Evolutionary conservation across 2,329 filamentous ascomycete species (phyloP).

Genomic region (Diaporthe australafricana): DNA sequence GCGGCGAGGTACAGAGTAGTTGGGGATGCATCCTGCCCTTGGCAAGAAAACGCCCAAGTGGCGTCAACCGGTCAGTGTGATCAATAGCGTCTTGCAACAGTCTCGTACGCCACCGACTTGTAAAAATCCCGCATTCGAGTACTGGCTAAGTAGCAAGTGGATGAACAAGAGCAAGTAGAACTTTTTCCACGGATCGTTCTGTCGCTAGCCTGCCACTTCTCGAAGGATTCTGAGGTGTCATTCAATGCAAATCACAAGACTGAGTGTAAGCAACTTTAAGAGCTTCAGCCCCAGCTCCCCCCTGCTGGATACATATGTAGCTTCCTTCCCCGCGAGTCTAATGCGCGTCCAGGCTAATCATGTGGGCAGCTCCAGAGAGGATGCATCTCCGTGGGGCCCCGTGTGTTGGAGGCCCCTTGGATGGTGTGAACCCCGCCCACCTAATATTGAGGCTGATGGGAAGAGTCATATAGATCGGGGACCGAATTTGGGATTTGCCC

Average conservation of each 20-base stretch:
- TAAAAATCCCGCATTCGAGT: not conserved
- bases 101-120: not conserved
- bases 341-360: not conserved
- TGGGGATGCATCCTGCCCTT: not conserved
- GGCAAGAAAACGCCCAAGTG: conserved; percentile 2
- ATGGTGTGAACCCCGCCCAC: conserved; percentile 17
- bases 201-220: not conserved
- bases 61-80: not conserved
- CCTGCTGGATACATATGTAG: conserved; percentile 1
- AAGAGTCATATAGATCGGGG: not conserved
- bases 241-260: not conserved
- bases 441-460: conserved; percentile 6
- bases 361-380: not conserved
- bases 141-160: not conserved
- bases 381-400: conserved; percentile 11
- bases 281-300: not conserved
- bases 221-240: conserved; percentile 11
- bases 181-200: not conserved
- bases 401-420: not conserved
- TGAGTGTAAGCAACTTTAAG: not conserved
- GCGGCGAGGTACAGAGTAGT: not conserved
- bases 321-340: conserved; percentile 8
- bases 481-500: not conserved
- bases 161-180: not conserved
- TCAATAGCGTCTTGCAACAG: not conserved